Evolutionary conservation across 139 green algal species (phyloP), one percentile per base, ranked within the genome.

Genomic region (Chloropicon primus): DNA sequence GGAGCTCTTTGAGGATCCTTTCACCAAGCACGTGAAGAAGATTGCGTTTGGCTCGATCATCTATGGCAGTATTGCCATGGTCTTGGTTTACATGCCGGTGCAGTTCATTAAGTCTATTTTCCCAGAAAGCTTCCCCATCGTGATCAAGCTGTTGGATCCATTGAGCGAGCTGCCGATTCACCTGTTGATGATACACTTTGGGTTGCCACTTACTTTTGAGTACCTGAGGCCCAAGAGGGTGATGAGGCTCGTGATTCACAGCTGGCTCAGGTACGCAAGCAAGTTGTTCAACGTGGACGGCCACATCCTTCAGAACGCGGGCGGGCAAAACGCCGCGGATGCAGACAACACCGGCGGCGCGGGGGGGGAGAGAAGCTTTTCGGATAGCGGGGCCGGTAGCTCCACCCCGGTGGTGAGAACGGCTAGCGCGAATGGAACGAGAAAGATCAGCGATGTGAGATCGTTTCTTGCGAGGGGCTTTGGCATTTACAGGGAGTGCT

Each of bases 1-100:
- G 1, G 81, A 86, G 29, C 82, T 86, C 1, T 75, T 86, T 2
- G 73, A 85, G 23, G 82, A 86, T 23, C 76, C 82, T n/a, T 21
- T 86, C 1, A 71, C 21, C 72, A 82, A 80, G 54, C 82, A 86
- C 76, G 26, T 74, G 24, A 53, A 81, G 24, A 77, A 80, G 73
- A 72, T 86, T 53, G 22, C 79, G 22, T 25, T 86, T 26, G 82
- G 74, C 21, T 22, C 76, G 24, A 24, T 86, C 2, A 72, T 86
- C 28, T 86, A 86, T 24, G 81, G 80, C 2, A 84, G 28, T 26
- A 74, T 86, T 0, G 62, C 82, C 0, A 80, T 86, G 73, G 24
- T 86, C 28, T 71, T 85, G 22, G 29, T 86, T 22, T 86, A 79
- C 72, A 1, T 82, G n/a, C 82, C 82, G 22, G 27, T 84, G 2